A percentile compares a stretch with the other conserved stretches of the same genome.
phyloP scores from a whole-genome alignment of 1,139 yeast genomes.

The Geotrichum citri-aurantii region DNA sequence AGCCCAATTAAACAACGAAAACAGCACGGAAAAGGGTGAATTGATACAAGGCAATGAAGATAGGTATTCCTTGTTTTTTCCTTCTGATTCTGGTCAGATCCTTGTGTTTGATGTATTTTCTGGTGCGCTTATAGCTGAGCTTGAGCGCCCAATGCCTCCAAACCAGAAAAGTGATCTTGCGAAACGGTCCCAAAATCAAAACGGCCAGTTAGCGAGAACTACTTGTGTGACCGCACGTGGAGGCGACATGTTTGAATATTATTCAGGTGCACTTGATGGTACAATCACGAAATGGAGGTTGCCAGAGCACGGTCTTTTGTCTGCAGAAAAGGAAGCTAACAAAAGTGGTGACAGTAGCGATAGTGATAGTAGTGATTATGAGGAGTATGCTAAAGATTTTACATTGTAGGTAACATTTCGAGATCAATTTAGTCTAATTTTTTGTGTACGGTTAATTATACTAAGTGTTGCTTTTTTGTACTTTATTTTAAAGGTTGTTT shows the following conservation, averaged over 20 bases:
- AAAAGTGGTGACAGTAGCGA: not conserved
- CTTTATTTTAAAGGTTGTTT: too few relatives aligned
- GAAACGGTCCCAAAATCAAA: not conserved
- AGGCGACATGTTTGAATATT: constrained; percentile 31
- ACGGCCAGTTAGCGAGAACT: constrained; percentile 32
- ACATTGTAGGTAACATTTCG: not conserved
- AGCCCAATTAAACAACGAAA: constrained; percentile 27
- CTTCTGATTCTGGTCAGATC: constrained; percentile 77
- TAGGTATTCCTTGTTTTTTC: constrained; percentile 53
- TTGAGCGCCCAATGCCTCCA: constrained; percentile 36
- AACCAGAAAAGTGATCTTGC: constrained; percentile 5
- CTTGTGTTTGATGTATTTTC: constrained; percentile 56
- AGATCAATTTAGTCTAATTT: too few relatives aligned
- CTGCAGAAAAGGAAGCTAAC: not conserved
- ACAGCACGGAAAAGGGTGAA: constrained; percentile 31
- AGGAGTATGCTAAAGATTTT: constrained; percentile 6
- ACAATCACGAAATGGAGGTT: constrained; percentile 30
- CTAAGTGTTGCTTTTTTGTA: too few relatives aligned
- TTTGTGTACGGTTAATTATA: too few relatives aligned
- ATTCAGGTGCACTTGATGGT: constrained; percentile 36
- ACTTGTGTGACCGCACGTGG: constrained; percentile 51
- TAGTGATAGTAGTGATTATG: constrained; percentile 14
- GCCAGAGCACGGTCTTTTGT: not conserved
- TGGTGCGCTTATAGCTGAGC: constrained; percentile 56
- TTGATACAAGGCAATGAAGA: not conserved